These are phyloP conservation scores for Cystoderma amianthinum DNA, from an alignment of 768 basidiomycete species.

Conservation along the genomic window DNA sequence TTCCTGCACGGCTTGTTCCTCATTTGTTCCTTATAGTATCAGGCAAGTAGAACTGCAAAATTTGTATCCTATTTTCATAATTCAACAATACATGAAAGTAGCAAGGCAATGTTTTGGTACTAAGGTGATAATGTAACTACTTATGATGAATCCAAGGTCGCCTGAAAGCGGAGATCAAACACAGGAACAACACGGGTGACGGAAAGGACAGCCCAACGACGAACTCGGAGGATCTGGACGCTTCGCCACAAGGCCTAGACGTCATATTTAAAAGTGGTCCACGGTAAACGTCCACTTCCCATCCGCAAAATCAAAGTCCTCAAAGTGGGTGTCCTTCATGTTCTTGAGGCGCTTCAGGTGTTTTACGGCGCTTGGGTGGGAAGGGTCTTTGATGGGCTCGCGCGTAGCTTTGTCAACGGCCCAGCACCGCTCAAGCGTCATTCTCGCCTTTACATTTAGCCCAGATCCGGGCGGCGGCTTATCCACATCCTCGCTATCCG, in stretches of 20 bases:
- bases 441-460: conserved; percentile 79
- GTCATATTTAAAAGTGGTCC: conserved; percentile 68
- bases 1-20: too few relatives aligned
- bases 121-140: too few relatives aligned
- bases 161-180: too few relatives aligned
- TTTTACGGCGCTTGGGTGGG: conserved; percentile 59
- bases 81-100: too few relatives aligned
- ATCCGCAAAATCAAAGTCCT: conserved; percentile 67
- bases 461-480: conserved; percentile 83
- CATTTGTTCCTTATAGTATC: too few relatives aligned
- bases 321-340: conserved; percentile 84
- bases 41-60: too few relatives aligned
- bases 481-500: conserved; percentile 78
- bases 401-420: conserved; percentile 86
- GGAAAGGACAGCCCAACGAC: background rate
- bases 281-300: conserved; percentile 95
- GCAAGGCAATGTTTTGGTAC: too few relatives aligned
- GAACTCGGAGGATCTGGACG: background rate
- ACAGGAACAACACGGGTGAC: too few relatives aligned
- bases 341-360: conserved; percentile 76
- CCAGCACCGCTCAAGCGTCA: conserved; percentile 80
- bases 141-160: too few relatives aligned
- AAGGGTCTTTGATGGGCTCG: conserved; percentile 80
- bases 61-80: too few relatives aligned
- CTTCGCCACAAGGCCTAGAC: background rate